Conservation (phyloP, 306 rosid species). For the Prunus mongolica region DNA sequence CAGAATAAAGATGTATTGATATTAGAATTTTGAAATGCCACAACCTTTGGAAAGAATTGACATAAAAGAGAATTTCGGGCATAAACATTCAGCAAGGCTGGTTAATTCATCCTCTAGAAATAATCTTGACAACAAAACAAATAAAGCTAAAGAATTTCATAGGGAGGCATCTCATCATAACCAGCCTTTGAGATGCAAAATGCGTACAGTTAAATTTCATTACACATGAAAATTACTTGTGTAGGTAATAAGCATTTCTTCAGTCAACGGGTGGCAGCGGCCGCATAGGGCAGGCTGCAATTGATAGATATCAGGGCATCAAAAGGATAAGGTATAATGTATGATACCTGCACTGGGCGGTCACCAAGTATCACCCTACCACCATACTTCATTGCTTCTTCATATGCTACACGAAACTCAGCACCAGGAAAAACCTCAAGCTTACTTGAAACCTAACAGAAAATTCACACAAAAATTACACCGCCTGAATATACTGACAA, state of each 20-base stretch:
- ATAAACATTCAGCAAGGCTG: background rate
- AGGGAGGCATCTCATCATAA: background rate
- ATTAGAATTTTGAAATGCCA: background rate
- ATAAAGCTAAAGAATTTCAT: background rate
- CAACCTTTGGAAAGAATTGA: background rate
- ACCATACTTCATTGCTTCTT: conserved; percentile 92
- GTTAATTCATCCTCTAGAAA: background rate
- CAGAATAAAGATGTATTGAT: background rate
- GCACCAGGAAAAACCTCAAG: conserved; percentile 91
- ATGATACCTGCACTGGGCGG: conserved; percentile 89
- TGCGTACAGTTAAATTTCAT: background rate
- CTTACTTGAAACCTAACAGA: conserved; percentile 71
- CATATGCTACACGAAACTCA: conserved; percentile 93
- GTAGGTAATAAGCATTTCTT: background rate
- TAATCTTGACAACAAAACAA: background rate
- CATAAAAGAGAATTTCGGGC: background rate
- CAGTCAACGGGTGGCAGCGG: background rate
- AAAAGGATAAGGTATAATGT: conserved; percentile 1
- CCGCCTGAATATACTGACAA: background rate
- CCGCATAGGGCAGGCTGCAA: background rate
- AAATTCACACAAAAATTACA: conserved; percentile 8
- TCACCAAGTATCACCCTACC: conserved; percentile 94
- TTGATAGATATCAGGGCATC: background rate
- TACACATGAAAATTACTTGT: background rate
- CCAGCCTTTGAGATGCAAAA: background rate